Percentiles rank a stretch among this genome's conserved stretches.
Conservation (phyloP, 306 rosid genomes). For the Hippophae rhamnoides region DNA sequence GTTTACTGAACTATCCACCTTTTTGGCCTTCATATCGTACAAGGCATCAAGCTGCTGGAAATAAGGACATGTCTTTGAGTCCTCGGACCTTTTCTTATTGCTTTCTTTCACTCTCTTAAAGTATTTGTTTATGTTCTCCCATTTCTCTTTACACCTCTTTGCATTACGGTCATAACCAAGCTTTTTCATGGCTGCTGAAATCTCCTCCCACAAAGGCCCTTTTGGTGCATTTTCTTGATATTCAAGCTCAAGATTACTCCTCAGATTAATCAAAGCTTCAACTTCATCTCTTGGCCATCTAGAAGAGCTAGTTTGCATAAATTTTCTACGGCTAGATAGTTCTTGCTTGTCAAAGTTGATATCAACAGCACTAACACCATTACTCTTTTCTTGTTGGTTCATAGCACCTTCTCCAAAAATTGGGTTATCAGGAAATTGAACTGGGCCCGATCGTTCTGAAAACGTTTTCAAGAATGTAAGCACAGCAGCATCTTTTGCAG, state of each 20-base stretch:
- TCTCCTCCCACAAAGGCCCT: constrained; percentile 20
- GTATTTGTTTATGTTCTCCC: constrained; percentile 26
- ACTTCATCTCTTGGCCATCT: constrained; percentile 28
- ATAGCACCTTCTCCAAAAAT: constrained; percentile 8
- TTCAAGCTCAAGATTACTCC: constrained; percentile 11
- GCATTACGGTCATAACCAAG: constrained; percentile 19
- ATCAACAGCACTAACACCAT: constrained; percentile 12
- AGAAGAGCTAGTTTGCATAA: constrained; percentile 34
- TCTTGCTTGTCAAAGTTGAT: constrained; percentile 23
- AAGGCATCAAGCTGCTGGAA: constrained; percentile 18
- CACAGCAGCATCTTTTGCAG: constrained; percentile 69
- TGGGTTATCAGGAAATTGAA: constrained; percentile 24
- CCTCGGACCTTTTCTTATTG: constrained; percentile 1
- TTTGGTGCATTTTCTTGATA: constrained; percentile 17
- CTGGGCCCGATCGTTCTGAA: constrained; percentile 30
- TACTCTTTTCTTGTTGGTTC: constrained; percentile 27
- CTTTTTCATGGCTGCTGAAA: constrained; percentile 18
- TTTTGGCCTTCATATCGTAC: constrained; percentile 4
- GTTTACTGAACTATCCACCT: constrained; percentile 21
- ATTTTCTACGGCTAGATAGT: constrained; percentile 24
- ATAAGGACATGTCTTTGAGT: constrained; percentile 13
- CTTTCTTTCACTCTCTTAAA: constrained; percentile 10
- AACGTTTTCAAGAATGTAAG: constrained; percentile 49
- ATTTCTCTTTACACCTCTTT: constrained; percentile 25
- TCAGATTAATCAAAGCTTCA: constrained; percentile 18